Conservation (phyloP, 306 rosid species). For the Vigna mungo region DNA sequence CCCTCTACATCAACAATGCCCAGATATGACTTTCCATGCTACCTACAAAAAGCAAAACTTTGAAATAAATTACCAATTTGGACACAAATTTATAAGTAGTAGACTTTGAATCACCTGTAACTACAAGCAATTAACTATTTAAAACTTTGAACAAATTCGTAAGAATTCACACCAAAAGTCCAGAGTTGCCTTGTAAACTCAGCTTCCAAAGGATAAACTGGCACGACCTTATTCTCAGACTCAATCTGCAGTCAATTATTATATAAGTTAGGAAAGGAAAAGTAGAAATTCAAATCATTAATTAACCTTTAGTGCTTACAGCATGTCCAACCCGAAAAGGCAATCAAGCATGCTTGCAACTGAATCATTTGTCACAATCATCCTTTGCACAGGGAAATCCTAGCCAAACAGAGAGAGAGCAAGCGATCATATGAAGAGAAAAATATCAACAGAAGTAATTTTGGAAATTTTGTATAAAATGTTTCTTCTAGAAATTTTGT, state of each 20-base stretch:
- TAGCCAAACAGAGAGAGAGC: background rate
- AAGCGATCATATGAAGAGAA: slow-evolving; percentile 4
- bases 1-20: slow-evolving; percentile 76
- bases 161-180: no score
- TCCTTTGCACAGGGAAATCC: background rate
- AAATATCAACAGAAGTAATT: slow-evolving; percentile 9
- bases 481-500: no score
- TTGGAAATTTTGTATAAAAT: no score
- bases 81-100: background rate
- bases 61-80: slow-evolving; percentile 29
- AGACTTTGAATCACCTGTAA: no score
- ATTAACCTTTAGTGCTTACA: slow-evolving; percentile 6
- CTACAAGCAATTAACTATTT: no score
- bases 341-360: slow-evolving; percentile 32
- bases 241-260: no score
- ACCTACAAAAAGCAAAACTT: slow-evolving; percentile 61
- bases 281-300: background rate
- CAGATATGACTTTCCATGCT: slow-evolving; percentile 81
- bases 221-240: no score
- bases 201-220: no score
- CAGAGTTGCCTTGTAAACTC: no score
- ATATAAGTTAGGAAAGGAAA: no score
- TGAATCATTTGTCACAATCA: slow-evolving; percentile 16
- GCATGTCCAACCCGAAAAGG: slow-evolving; percentile 25
- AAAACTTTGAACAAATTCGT: no score